These are phyloP conservation scores for Allium sativum DNA, from an alignment of 106 monocot genomes.

Conservation along the genomic window DNA sequence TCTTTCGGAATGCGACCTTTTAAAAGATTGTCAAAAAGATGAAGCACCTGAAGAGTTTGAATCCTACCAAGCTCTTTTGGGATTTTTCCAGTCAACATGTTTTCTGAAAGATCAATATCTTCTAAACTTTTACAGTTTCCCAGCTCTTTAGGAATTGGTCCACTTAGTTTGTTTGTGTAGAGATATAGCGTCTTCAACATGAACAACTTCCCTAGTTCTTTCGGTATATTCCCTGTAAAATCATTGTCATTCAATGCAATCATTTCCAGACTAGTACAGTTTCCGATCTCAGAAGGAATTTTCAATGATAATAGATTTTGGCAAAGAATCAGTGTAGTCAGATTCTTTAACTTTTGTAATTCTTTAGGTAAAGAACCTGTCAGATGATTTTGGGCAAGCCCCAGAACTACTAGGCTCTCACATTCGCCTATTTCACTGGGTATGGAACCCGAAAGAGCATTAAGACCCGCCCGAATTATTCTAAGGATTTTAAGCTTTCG, in stretches of 20 bases:
- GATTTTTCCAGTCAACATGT: slow-evolving; percentile 43
- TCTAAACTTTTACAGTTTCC: slow-evolving; percentile 34
- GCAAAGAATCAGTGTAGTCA: slow-evolving; percentile 69
- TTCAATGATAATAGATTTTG: slow-evolving; percentile 47
- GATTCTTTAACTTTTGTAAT: slow-evolving; percentile 35
- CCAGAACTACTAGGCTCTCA: slow-evolving; percentile 43
- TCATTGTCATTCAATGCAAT: slow-evolving; percentile 49
- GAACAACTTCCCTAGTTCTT: slow-evolving; percentile 45
- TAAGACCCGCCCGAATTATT: slow-evolving; percentile 63
- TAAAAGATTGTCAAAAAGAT: slow-evolving; percentile 71
- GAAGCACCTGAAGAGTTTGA: slow-evolving; percentile 44
- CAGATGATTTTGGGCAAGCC: slow-evolving; percentile 53
- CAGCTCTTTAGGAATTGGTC: slow-evolving; percentile 42
- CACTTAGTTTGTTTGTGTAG: slow-evolving; percentile 54
- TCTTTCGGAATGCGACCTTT: slow-evolving; percentile 57
- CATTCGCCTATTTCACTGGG: slow-evolving; percentile 55
- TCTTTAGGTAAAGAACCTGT: slow-evolving; percentile 39
- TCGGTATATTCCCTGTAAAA: slow-evolving; percentile 51
- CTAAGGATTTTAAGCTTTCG: slow-evolving; percentile 29
- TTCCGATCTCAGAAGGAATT: slow-evolving; percentile 60
- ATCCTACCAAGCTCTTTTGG: slow-evolving; percentile 55
- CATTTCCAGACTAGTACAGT: slow-evolving; percentile 45
- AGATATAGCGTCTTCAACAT: slow-evolving; percentile 49
- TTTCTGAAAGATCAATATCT: slow-evolving; percentile 81
- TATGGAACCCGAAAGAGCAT: slow-evolving; percentile 46